These are phyloP conservation scores for Penicillium sp. DNA, from an alignment of 2,329 filamentous ascomycete genomes.

Conservation along the genomic window DNA sequence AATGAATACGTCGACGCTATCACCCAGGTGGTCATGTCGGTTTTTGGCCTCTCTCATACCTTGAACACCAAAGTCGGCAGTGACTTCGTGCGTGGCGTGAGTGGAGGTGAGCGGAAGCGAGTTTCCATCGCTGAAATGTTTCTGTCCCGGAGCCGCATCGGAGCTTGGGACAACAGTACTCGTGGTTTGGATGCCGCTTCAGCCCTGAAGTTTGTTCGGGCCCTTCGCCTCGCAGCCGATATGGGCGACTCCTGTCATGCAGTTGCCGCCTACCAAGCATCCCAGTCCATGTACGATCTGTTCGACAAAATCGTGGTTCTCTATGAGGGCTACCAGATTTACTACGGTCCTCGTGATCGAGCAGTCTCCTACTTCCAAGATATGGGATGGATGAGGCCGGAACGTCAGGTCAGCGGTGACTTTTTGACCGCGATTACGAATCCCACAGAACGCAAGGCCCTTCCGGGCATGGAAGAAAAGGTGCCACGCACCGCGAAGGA, in stretches of 20 bases:
- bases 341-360: conserved; percentile 57
- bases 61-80: conserved; percentile 42
- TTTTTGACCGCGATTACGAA: conserved; percentile 65
- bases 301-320: conserved; percentile 71
- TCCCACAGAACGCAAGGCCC: conserved; percentile 52
- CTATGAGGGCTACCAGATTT: conserved; percentile 72
- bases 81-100: conserved; percentile 55
- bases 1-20: conserved; percentile 37
- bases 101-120: conserved; percentile 55
- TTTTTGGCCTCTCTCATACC: conserved; percentile 41
- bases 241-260: conserved; percentile 41
- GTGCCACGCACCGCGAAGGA: conserved; percentile 63
- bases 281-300: conserved; percentile 48
- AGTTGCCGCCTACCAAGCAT: conserved; percentile 46
- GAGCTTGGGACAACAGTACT: conserved; percentile 43
- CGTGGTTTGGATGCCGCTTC: conserved; percentile 51
- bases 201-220: conserved; percentile 53
- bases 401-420: conserved; percentile 61
- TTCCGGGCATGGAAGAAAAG: conserved; percentile 53
- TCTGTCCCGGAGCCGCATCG: conserved; percentile 25
- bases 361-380: conserved; percentile 62
- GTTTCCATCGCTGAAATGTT: conserved; percentile 44
- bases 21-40: conserved; percentile 40
- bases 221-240: conserved; percentile 47
- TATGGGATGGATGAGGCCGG: conserved; percentile 62